Evolutionary conservation across 1,139 yeast species (phyloP).

Genomic region (Pichiaceae sp.): DNA sequence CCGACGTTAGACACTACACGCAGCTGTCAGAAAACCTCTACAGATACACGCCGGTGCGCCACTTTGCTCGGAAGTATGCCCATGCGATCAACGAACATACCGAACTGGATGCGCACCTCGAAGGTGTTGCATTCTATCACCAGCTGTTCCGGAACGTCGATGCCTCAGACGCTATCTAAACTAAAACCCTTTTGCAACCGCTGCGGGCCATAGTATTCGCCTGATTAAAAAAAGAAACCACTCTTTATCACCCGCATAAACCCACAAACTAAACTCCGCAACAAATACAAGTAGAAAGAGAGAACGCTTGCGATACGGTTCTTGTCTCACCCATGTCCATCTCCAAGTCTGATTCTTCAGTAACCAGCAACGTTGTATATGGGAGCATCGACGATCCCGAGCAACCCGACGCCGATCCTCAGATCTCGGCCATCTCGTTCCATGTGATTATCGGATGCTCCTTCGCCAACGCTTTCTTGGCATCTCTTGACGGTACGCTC

Average conservation of each 20-base stretch:
- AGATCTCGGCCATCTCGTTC: too few relatives aligned
- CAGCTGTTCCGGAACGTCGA: slow-evolving; percentile 2
- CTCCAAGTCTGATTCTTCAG: background rate
- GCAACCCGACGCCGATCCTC: background rate
- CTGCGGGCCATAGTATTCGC: background rate
- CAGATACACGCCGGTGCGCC: slow-evolving; percentile 34
- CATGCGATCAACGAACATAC: slow-evolving; percentile 34
- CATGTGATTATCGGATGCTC: background rate
- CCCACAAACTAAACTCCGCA: background rate
- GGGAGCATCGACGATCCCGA: background rate
- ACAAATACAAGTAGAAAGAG: background rate
- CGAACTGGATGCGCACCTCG: slow-evolving; percentile 42
- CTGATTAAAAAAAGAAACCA: background rate
- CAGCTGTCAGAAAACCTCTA: slow-evolving; percentile 61
- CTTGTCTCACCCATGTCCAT: too few relatives aligned
- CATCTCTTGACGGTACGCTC: slow-evolving; percentile 52
- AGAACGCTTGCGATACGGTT: too few relatives aligned
- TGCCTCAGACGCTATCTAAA: background rate
- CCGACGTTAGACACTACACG: slow-evolving; percentile 82
- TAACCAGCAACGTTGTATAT: background rate
- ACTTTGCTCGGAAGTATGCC: slow-evolving; percentile 7
- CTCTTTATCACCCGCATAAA: background rate
- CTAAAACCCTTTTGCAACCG: too few relatives aligned
- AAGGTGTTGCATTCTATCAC: slow-evolving; percentile 48
- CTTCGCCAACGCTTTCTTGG: slow-evolving; percentile 28